Evolutionary conservation across 371 early-diverging fungal species (phyloP), one percentile per base, ranked within the genome.

Genomic region (Mucor plumbeus): DNA sequence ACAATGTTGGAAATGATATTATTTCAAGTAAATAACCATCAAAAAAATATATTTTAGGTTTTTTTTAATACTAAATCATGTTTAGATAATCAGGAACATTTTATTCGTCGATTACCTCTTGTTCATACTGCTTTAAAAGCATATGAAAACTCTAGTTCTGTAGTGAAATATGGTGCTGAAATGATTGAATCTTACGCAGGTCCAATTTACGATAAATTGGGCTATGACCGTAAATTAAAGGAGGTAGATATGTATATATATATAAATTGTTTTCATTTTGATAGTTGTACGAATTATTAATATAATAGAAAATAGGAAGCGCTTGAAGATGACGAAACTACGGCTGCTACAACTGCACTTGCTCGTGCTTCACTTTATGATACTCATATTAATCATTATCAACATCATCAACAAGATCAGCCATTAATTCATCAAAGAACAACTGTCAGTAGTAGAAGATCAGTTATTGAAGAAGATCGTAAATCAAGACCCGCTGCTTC

Each of bases 101-200:
- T 93, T 59, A 86, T 94, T 61, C 77, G 81, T 56, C 87, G 94
- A 63, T 78, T 93, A 4, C 94, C 95, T 7, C 60, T 95, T n/a
- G 91, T 97, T 53, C 88, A 89, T 67, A 85, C 88, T 7, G 89
- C 93, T 4, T 62, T 95, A 34, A 85, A 83, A 35, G 91, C 89
- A 1, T 95, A 95, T 69, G 92, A 91, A 61, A 86, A 82, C 38
- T 87, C 86, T 31, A 91, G 88, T 68, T 75, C 81, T 47, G 81
- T 94, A 34, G 70, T 77, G 13, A 75, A 81, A 73, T 88, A 87
- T 73, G 85, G 85, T 31, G 90, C 90, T 7, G 88, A 91, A 71
- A 67, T 61, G 71, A 89, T 95, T 4, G 97, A 94, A 68, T 50
- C 50, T 10, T 50, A 21, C 21, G 26, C 50, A 9, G 50, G 21